Percentiles rank a stretch among this genome's conserved stretches.
These are phyloP conservation scores for Fusarium poae DNA, from an alignment of 2,329 filamentous ascomycete species.

Conservation along the genomic window DNA sequence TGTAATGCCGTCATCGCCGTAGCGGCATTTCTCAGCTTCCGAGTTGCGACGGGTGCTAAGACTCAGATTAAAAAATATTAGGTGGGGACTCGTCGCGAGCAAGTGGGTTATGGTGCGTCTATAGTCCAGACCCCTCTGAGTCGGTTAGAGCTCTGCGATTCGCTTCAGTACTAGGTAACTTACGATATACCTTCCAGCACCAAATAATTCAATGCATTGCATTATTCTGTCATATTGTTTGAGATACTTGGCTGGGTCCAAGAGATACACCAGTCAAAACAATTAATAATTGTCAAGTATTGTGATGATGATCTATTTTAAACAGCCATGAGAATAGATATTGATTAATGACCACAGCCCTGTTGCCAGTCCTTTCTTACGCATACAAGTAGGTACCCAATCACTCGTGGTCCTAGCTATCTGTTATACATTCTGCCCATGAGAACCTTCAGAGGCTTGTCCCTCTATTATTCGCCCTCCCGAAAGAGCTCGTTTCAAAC, in stretches of 20 bases:
- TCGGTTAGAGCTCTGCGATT: slow-evolving; percentile 34
- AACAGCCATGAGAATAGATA: neutral
- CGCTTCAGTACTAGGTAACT: neutral
- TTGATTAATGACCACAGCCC: neutral
- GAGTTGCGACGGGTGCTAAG: slow-evolving; percentile 41
- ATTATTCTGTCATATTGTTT: neutral
- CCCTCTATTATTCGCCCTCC: neutral
- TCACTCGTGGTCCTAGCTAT: slow-evolving; percentile 1
- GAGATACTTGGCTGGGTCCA: no score
- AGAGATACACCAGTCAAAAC: neutral
- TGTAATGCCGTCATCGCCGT: slow-evolving; percentile 53
- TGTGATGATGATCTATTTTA: neutral
- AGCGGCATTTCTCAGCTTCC: slow-evolving; percentile 53
- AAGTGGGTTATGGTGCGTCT: slow-evolving; percentile 26
- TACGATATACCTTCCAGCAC: slow-evolving; percentile 11
- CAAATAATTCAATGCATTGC: slow-evolving; percentile 32
- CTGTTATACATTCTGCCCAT: slow-evolving; percentile 12
- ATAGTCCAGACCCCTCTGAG: neutral
- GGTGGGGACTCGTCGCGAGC: slow-evolving; percentile 40
- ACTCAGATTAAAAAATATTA: slow-evolving; percentile 37
- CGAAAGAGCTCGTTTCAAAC: slow-evolving; percentile 3
- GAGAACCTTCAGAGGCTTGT: neutral
- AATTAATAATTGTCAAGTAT: neutral
- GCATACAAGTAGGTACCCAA: slow-evolving; percentile 1
- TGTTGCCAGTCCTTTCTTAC: neutral